Evolutionary conservation across 495 filamentous ascomycete species (phyloP).

Genomic region (Aspergillus nanangensis): DNA sequence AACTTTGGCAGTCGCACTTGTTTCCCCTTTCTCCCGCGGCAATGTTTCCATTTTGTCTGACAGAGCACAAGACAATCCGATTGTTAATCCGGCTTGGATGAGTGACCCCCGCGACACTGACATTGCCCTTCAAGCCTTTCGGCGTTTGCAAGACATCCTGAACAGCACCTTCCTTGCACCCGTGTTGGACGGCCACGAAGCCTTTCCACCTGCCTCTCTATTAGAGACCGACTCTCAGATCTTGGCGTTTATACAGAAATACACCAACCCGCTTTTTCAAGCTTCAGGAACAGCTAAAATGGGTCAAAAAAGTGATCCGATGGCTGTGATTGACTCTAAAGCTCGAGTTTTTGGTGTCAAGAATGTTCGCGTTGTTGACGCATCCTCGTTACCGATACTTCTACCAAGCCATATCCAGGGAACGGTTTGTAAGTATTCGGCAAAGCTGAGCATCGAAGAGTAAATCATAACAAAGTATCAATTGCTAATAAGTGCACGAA

Average conservation of each 20-base stretch:
- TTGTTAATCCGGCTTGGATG: constrained; percentile 47
- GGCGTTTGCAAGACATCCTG: constrained; percentile 27
- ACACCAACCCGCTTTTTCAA: constrained; percentile 44
- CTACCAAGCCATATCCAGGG: constrained; percentile 43
- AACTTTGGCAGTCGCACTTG: constrained; percentile 30
- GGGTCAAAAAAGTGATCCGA: constrained; percentile 43
- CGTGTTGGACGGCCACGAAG: constrained; percentile 20
- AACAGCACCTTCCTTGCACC: constrained; percentile 2
- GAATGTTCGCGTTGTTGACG: constrained; percentile 50
- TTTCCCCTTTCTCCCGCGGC: constrained; percentile 46
- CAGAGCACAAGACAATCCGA: constrained; percentile 28
- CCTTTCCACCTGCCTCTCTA: constrained; percentile 30
- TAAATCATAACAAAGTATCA: neutral
- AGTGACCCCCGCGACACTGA: constrained; percentile 32
- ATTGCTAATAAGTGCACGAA: too few species aligned
- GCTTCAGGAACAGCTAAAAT: constrained; percentile 50
- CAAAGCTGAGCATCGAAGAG: neutral
- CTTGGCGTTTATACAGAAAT: constrained; percentile 33
- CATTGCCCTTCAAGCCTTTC: constrained; percentile 36
- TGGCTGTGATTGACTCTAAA: constrained; percentile 53
- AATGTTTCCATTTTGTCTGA: constrained; percentile 41
- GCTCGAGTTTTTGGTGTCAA: constrained; percentile 50
- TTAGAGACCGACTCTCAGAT: constrained; percentile 36
- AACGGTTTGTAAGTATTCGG: constrained; percentile 25
- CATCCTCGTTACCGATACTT: constrained; percentile 47